Base-by-base conservation (phyloP, 2,329 filamentous ascomycete species). In the Exophiala oligosperma region DNA sequence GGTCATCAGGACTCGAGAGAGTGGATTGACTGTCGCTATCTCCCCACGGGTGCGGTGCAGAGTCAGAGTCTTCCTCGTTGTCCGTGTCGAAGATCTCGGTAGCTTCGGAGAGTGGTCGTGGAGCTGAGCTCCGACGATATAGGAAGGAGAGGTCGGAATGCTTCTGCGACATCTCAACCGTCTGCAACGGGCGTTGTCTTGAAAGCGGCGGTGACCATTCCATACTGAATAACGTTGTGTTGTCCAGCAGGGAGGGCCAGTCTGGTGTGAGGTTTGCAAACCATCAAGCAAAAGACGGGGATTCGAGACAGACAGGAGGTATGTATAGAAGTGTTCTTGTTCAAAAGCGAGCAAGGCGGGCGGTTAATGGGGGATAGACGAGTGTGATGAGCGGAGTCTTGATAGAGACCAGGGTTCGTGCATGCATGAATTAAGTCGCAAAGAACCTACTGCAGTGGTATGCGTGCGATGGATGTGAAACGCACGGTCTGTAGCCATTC, bases 1-100 rank as follows among this genome's bases (percentile, higher is more conserved):
- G 82, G 71, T 96, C 92, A 69, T 95, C 91, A 68, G 89, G 92
- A 1, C 91, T 93, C 5, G 92, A 96, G 38, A 94, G 80, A 1
- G 92, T 96, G 2, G 91, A 93, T 70, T 92, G 85, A 77, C 91
- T 95, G 59, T 84, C 85, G 29, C 43, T 58, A 23, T 64, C 61
- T 24, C 60, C 54, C 57, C 51, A 56, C 46, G 54, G 67, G 66
- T 56, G 56, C 21, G 64, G 62, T 6, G 62, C 43, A 6, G 65
- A 69, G 14, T 68, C 59, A 8, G 58, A 67, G 40, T 73, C 71
- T 4, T 69, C 70, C 41, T 73, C 72, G 40, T 69, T 70, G 46
- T 74, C 72, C 8, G 70, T 70, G 48, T 74, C 71, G 29, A 70
- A 64, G 14, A 73, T 72, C 49, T 73, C 70, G 0, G 72, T 74